phyloP scores from a whole-genome alignment of 2,329 filamentous ascomycete genomes.

The Neofusicoccum kwambonambiense region DNA sequence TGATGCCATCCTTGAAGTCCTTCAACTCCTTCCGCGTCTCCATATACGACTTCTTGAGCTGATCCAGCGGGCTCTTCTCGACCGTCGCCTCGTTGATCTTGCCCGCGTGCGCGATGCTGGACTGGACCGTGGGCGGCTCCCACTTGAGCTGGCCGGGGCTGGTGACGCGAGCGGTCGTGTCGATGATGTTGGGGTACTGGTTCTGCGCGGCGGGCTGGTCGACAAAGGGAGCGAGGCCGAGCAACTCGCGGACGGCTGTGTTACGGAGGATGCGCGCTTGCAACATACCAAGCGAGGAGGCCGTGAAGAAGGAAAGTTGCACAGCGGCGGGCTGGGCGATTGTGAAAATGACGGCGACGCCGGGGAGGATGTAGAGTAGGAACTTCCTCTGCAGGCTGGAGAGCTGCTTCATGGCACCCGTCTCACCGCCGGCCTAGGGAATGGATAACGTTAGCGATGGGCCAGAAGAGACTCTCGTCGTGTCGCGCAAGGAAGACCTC shows the following conservation, averaged over 20 bases:
- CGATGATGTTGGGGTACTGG: neutral
- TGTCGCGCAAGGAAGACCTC: neutral
- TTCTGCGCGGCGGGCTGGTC: neutral
- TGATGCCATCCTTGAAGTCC: constrained; percentile 11
- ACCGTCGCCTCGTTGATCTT: neutral
- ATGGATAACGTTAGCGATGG: neutral
- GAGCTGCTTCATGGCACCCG: constrained; percentile 35
- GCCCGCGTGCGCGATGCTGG: neutral
- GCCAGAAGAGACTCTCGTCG: neutral
- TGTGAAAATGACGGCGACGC: constrained; percentile 55
- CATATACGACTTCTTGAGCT: neutral
- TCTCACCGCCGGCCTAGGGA: constrained; percentile 50
- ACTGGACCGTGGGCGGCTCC: constrained; percentile 3
- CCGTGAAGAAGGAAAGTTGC: constrained; percentile 62
- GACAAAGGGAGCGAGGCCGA: constrained; percentile 39
- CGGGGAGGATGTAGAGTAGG: constrained; percentile 52
- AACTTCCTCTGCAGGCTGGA: constrained; percentile 37
- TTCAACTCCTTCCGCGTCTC: neutral
- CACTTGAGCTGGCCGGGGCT: constrained; percentile 4
- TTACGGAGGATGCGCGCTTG: constrained; percentile 41
- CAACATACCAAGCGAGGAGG: constrained; percentile 39
- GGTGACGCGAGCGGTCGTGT: neutral
- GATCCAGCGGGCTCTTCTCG: neutral
- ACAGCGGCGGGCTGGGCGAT: constrained; percentile 55
- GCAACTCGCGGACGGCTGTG: constrained; percentile 34